A percentile compares a stretch with the other conserved stretches of the same genome.
Evolutionary conservation across 176 grass and related monocot species (phyloP).

Genomic region (Ampelocalamus luodianensis): DNA sequence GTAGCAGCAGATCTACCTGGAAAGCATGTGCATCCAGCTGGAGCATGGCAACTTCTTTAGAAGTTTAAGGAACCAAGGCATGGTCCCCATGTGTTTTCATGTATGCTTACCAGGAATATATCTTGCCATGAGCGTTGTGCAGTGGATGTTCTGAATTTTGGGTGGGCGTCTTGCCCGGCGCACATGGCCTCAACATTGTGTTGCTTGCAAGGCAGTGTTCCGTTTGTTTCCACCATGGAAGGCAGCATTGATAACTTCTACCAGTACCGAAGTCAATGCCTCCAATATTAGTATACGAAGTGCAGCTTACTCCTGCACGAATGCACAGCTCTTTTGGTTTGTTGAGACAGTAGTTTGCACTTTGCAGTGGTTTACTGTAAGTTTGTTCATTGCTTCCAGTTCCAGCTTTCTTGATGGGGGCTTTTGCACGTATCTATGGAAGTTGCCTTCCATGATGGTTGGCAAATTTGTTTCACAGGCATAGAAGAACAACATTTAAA

Average conservation of each 20-base stretch:
- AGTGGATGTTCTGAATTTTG: constrained; percentile 42
- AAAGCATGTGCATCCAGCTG: constrained; percentile 48
- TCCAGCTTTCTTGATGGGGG: neutral
- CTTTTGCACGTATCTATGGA: constrained; percentile 4
- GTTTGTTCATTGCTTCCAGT: neutral
- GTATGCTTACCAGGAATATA: constrained; percentile 45
- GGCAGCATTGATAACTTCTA: constrained; percentile 2
- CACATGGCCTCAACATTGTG: constrained; percentile 43
- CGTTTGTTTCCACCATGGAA: constrained; percentile 32
- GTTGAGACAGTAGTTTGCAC: neutral
- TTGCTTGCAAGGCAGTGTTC: constrained; percentile 34
- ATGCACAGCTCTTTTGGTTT: constrained; percentile 13
- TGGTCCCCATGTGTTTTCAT: constrained; percentile 40
- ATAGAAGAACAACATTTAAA: neutral
- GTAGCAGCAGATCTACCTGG: constrained; percentile 50
- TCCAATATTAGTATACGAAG: neutral
- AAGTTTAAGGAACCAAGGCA: constrained; percentile 26
- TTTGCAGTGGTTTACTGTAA: neutral
- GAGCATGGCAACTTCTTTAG: constrained; percentile 24
- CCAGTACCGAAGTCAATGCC: constrained; percentile 24
- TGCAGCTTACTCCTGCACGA: constrained; percentile 18
- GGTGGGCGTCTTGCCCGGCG: constrained; percentile 25
- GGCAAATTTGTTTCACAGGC: neutral
- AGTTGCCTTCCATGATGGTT: neutral
- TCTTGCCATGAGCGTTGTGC: constrained; percentile 22